Evolutionary conservation across 352 stramenopile genomes (phyloP), one percentile per base, ranked within the genome.

Genomic region (Phytophthora sp.): DNA sequence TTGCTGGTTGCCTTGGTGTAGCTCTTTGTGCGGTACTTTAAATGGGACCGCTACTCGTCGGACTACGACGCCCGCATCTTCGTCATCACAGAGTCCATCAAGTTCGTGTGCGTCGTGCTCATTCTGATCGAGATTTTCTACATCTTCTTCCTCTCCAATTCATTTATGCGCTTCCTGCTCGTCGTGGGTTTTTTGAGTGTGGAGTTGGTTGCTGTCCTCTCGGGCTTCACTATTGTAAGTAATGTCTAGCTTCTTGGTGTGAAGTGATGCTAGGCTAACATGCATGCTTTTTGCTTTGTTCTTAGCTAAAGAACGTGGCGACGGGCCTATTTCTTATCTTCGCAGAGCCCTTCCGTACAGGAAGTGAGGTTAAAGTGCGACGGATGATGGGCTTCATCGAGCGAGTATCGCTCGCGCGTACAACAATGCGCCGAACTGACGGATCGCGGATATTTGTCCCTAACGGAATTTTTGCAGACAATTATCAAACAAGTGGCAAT

Each of bases 241-340:
- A 17, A 4, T 5, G 4, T 26, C 23, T 45, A n/a, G 4, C 8
- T 11, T 18, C 6, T 35, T 20, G 3, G 8, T 34, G 10, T 30
- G 24, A 13, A 11, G 3, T 31, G 23, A 20, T 21, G 6, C 0
- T 18, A 17, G 44, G n/a, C 24, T 50, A 31, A 55, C 8, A 21
- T 23, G 44, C 28, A 59, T 2, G 9, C 27, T 62, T 45, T 56
- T 52, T 20, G 15, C 11, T 32, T 26, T 50, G 4, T 34, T 49
- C 5, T 38, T 43, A 95, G 86, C 66, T 95, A 18, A 92, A 92
- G 62, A 95, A 95, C 57, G 74, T 93, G 38, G 79, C 81, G 9
- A 92, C 74, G 0, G 87, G 87, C 2, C 74, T 95, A 20, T 95
- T 94, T 43, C 73, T 95, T 20, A 90, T 94, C 56, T 95, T 91